phyloP scores from a whole-genome alignment of 108 stramenopile genomes.

The Licmophora abbreviata region DNA sequence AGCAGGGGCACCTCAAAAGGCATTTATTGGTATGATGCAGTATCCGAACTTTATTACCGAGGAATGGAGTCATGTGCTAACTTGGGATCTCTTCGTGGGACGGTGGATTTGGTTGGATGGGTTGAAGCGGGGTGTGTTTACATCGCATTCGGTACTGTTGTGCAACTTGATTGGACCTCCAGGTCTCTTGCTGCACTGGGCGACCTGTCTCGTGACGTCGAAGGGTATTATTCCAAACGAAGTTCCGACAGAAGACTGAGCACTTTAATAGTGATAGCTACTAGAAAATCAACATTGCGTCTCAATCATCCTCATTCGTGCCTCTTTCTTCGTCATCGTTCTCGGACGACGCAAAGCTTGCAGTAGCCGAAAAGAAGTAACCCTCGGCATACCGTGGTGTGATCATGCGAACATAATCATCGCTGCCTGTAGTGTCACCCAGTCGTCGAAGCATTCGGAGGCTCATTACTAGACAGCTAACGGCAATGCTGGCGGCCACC shows the following conservation, averaged over 20 bases:
- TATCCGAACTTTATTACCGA: constrained; percentile 87
- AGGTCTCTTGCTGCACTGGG: constrained; percentile 74
- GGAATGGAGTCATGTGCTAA: constrained; percentile 86
- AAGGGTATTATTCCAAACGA: constrained; percentile 49
- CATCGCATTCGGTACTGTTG: constrained; percentile 71
- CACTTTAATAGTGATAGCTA: too few relatives aligned
- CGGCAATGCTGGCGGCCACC: constrained; percentile 34
- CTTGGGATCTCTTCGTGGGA: constrained; percentile 91
- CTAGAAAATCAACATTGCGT: too few relatives aligned
- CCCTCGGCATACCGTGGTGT: too few relatives aligned
- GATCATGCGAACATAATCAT: constrained; percentile 8
- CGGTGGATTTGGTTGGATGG: constrained; percentile 87
- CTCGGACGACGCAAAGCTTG: too few relatives aligned
- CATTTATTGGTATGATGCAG: constrained; percentile 80
- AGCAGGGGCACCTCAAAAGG: constrained; percentile 62
- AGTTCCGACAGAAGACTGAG: constrained; percentile 10
- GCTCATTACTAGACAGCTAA: constrained; percentile 36
- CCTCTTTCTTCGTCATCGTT: too few relatives aligned
- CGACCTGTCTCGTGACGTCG: constrained; percentile 58
- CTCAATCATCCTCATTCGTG: too few relatives aligned
- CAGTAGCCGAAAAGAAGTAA: too few relatives aligned
- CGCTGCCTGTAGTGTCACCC: constrained; percentile 27
- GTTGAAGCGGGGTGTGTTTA: constrained; percentile 66
- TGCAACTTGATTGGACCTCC: constrained; percentile 88
- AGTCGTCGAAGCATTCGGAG: constrained; percentile 33